Conservation (phyloP, 2,329 filamentous ascomycete species). For the Colletotrichum sp. region DNA sequence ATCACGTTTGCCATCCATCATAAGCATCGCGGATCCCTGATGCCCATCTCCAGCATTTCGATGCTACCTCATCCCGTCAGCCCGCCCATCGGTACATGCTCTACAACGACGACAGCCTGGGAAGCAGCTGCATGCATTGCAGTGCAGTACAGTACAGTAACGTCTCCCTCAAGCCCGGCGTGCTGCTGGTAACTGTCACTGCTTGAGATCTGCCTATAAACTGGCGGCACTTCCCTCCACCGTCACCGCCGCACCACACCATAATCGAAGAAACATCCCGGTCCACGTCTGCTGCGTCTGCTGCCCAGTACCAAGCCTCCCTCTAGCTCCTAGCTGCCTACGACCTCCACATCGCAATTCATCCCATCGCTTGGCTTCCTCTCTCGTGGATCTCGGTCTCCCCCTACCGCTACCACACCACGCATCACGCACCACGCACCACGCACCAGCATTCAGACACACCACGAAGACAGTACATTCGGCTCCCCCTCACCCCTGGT, state of each 20-base stretch:
- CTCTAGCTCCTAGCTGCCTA: background rate
- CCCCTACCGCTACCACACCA: background rate
- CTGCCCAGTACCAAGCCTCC: conserved; percentile 6
- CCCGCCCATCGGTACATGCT: background rate
- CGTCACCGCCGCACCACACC: conserved; percentile 7
- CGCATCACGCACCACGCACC: background rate
- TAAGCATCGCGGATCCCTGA: background rate
- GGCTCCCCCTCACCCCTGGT: conserved; percentile 13
- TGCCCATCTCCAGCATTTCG: background rate
- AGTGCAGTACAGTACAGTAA: background rate
- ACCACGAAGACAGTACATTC: background rate
- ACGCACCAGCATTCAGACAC: background rate
- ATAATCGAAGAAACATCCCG: conserved; percentile 14
- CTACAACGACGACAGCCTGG: background rate
- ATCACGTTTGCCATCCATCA: background rate
- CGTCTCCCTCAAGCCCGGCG: background rate
- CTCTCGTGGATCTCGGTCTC: background rate
- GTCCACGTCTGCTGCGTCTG: conserved; percentile 1
- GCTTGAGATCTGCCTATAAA: background rate
- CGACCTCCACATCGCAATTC: conserved; percentile 6
- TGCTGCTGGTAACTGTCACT: background rate
- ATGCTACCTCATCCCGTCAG: conserved; percentile 1
- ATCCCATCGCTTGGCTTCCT: conserved; percentile 11
- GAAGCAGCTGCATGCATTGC: conserved; percentile 10
- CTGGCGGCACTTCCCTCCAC: background rate